Evolutionary conservation across 2,329 filamentous ascomycete genomes (phyloP).

Genomic region (Aspergillus oerlinghausenensis): DNA sequence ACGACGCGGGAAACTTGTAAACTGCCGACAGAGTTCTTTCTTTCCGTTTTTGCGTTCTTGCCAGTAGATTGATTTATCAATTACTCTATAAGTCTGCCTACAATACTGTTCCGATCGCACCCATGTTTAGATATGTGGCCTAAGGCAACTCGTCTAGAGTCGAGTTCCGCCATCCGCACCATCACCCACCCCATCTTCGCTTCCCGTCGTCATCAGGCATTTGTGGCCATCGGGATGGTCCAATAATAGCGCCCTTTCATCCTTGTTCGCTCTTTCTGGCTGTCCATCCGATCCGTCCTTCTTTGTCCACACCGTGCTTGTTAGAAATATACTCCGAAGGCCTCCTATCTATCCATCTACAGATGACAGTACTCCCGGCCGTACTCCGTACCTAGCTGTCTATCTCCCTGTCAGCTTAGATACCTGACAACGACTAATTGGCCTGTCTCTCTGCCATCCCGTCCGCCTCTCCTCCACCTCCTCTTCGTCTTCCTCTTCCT

Average conservation of each 20-base stretch:
- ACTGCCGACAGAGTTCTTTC: background rate
- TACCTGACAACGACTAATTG: background rate
- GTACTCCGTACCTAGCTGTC: background rate
- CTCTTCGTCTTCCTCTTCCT: background rate
- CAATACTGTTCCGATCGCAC: background rate
- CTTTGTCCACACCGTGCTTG: background rate
- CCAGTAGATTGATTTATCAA: background rate
- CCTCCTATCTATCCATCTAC: background rate
- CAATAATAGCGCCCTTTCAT: background rate
- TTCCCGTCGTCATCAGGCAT: background rate
- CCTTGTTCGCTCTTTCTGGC: background rate
- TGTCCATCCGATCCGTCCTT: background rate
- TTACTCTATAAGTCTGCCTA: background rate
- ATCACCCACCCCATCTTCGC: slow-evolving; percentile 1
- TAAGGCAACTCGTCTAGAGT: background rate
- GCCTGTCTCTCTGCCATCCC: background rate
- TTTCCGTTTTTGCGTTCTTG: background rate
- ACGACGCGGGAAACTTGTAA: background rate
- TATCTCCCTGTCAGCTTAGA: background rate
- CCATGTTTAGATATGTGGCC: background rate
- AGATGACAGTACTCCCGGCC: background rate
- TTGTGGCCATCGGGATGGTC: background rate
- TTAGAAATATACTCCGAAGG: background rate
- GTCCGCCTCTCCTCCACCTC: slow-evolving; percentile 4
- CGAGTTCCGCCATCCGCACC: slow-evolving; percentile 11